These are phyloP conservation scores for Globisporangium camurandrum DNA, from an alignment of 352 stramenopile species.

Conservation along the genomic window DNA sequence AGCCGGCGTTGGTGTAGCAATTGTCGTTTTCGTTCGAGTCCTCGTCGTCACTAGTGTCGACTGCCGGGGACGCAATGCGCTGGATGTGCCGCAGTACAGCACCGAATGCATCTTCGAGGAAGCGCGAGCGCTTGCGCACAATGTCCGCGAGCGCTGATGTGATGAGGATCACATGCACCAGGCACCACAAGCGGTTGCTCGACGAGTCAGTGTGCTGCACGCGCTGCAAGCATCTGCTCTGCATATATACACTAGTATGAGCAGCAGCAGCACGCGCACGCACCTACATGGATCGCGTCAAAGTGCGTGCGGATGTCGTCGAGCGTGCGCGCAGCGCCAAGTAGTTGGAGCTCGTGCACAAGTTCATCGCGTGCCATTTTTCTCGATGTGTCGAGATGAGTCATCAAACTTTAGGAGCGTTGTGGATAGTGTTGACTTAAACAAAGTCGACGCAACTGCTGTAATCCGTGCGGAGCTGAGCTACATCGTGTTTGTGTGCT, in stretches of 20 bases:
- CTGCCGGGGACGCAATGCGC: conserved; percentile 2
- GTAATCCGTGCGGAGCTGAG: too few relatives aligned
- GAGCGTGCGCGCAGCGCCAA: conserved; percentile 3
- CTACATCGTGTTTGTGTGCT: too few relatives aligned
- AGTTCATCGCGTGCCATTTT: conserved; percentile 13
- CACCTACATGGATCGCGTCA: conserved; percentile 4
- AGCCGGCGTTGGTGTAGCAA: conserved; percentile 1
- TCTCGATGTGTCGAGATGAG: too few relatives aligned
- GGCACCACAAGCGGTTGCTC: background rate
- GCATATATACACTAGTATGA: too few relatives aligned
- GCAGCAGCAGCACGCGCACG: background rate
- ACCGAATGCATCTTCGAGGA: conserved; percentile 58
- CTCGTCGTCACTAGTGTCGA: background rate
- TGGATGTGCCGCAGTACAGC: conserved; percentile 30
- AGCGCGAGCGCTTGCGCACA: conserved; percentile 50
- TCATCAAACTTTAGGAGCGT: too few relatives aligned
- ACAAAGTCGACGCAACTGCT: background rate
- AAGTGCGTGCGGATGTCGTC: conserved; percentile 6
- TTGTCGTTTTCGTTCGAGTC: background rate
- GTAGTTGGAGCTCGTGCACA: conserved; percentile 6
- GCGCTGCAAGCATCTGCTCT: too few relatives aligned
- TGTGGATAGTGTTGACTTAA: background rate
- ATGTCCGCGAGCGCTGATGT: conserved; percentile 42
- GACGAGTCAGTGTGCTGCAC: background rate
- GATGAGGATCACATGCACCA: background rate